phyloP scores from a whole-genome alignment of 768 basidiomycete genomes.

The Rubroboletus pulcherrimus region DNA sequence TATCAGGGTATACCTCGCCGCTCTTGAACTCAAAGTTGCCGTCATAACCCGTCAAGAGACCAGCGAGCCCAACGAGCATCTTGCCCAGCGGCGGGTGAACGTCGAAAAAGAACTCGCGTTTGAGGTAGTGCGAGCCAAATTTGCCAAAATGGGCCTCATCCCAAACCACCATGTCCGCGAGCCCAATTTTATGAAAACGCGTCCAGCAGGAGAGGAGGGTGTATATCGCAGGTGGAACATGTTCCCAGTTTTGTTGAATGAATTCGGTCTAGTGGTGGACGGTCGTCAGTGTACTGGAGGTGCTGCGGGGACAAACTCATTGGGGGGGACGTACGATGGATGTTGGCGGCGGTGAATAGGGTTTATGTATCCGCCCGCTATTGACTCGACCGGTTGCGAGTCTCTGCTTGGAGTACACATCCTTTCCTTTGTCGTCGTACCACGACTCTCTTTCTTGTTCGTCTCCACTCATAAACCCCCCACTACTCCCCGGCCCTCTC shows the following conservation, averaged over 20 bases:
- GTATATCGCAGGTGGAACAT: slow-evolving; percentile 77
- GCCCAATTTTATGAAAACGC: slow-evolving; percentile 89
- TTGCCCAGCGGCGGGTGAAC: slow-evolving; percentile 98
- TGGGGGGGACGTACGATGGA: slow-evolving; percentile 45
- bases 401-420: slow-evolving; percentile 50
- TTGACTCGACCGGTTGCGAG: slow-evolving; percentile 39
- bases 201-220: slow-evolving; percentile 95
- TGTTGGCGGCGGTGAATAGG: slow-evolving; percentile 61
- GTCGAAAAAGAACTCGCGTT: slow-evolving; percentile 99
- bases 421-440: slow-evolving; percentile 65
- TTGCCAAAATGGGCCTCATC: slow-evolving; percentile 99
- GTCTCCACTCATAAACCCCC: slow-evolving; percentile 27
- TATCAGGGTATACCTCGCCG: slow-evolving; percentile 76
- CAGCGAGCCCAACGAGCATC: slow-evolving; percentile 96
- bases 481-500: slow-evolving; percentile 32
- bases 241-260: slow-evolving; percentile 73
- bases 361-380: slow-evolving; percentile 60
- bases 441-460: slow-evolving; percentile 31
- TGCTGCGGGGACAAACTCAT: slow-evolving; percentile 7
- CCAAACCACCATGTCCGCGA: slow-evolving; percentile 86
- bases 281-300: not conserved
- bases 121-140: slow-evolving; percentile 97
- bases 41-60: slow-evolving; percentile 86
- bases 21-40: slow-evolving; percentile 94
- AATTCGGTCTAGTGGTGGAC: slow-evolving; percentile 57